Evolutionary conservation across 371 early-diverging fungal genomes (phyloP).

Genomic region (Mucor racemosus): DNA sequence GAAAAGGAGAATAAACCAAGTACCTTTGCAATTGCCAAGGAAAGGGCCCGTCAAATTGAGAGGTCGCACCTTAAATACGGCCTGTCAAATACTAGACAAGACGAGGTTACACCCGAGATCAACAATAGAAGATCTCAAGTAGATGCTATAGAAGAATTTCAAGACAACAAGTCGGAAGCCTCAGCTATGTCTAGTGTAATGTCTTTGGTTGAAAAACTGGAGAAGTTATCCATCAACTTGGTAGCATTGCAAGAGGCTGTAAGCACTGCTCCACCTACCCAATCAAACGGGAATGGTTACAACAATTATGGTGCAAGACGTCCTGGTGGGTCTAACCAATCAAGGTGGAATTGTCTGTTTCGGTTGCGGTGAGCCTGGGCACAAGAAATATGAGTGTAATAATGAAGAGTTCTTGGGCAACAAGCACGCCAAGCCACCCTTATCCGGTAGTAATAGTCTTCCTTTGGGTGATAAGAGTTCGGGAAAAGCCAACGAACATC

Average conservation of each 20-base stretch:
- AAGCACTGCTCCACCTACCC: too few relatives aligned
- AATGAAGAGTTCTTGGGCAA: too few relatives aligned
- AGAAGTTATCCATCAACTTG: constrained; percentile 17
- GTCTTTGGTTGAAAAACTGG: constrained; percentile 6
- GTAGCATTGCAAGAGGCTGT: neutral
- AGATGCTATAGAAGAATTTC: neutral
- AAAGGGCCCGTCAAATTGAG: constrained; percentile 6
- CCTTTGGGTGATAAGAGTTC: too few relatives aligned
- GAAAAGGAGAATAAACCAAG: constrained; percentile 3
- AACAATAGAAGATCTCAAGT: neutral
- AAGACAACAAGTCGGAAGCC: neutral
- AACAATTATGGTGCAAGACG: too few relatives aligned
- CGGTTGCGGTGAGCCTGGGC: too few relatives aligned
- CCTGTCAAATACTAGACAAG: neutral
- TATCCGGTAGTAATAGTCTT: neutral
- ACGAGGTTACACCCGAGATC: neutral
- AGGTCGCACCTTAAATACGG: constrained; percentile 4
- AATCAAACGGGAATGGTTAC: too few relatives aligned
- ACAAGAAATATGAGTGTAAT: too few relatives aligned
- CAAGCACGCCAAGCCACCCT: too few relatives aligned
- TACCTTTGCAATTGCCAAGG: neutral
- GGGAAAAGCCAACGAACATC: too few relatives aligned
- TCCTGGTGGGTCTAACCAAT: too few relatives aligned
- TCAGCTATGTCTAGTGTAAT: constrained; percentile 3
- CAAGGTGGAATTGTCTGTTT: too few relatives aligned